phyloP scores from a whole-genome alignment of 148 eudicot genomes.

The Nepenthes mirabilis region DNA sequence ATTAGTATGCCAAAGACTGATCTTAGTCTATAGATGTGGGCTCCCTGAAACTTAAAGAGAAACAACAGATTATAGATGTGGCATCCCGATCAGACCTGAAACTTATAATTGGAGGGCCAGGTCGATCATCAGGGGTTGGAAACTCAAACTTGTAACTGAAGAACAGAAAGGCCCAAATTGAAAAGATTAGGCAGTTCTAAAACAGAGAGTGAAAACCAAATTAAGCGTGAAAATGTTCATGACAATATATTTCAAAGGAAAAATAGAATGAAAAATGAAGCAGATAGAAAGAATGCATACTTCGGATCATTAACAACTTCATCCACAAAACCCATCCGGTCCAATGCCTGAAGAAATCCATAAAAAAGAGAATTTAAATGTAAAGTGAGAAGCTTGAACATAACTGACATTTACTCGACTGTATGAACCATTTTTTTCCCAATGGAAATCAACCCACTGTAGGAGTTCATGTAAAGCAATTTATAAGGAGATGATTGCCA shows the following conservation, averaged over 20 bases:
- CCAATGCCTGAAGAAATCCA: slow-evolving; percentile 60
- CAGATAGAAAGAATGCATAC: slow-evolving; percentile 33
- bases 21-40: not conserved
- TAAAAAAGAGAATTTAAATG: not conserved
- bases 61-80: too few relatives aligned
- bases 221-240: too few relatives aligned
- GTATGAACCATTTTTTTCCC: not conserved
- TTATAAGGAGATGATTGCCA: too few relatives aligned
- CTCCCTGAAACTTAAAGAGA: too few relatives aligned
- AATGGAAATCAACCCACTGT: too few relatives aligned
- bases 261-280: not conserved
- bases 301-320: slow-evolving; percentile 93
- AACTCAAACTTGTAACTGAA: slow-evolving; percentile 98
- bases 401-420: not conserved
- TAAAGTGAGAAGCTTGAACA: not conserved
- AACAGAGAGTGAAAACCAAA: not conserved
- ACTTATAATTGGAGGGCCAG: slow-evolving; percentile 96
- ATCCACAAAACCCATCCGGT: slow-evolving; percentile 78
- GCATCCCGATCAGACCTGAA: slow-evolving; percentile 54
- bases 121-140: slow-evolving; percentile 98
- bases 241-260: not conserved
- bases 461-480: too few relatives aligned
- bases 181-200: slow-evolving; percentile 1
- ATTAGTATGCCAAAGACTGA: slow-evolving; percentile 1
- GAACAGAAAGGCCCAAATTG: slow-evolving; percentile 8